These are phyloP conservation scores for Tolypocladium amazonense DNA, from an alignment of 2,329 filamentous ascomycete species.

Conservation along the genomic window DNA sequence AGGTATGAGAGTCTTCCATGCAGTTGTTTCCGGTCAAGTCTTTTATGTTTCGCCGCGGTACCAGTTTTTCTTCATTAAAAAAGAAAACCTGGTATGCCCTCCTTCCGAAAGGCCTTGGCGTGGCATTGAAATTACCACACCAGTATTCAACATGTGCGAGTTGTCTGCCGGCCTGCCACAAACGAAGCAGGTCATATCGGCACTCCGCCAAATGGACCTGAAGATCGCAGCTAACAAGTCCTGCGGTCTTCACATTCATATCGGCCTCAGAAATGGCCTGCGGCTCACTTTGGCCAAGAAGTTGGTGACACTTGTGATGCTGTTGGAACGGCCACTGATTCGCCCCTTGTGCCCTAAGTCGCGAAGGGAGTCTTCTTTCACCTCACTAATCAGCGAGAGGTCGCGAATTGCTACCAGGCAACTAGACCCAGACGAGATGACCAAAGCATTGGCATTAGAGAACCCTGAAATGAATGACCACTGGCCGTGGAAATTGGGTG, in stretches of 20 bases:
- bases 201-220: slow-evolving; percentile 1
- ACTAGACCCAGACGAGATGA: background rate
- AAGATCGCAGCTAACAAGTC: slow-evolving; percentile 2
- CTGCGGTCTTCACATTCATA: slow-evolving; percentile 15
- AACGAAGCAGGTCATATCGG: slow-evolving; percentile 1
- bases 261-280: slow-evolving; percentile 12
- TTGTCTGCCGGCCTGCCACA: slow-evolving; percentile 6
- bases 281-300: slow-evolving; percentile 11
- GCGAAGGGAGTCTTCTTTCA: background rate
- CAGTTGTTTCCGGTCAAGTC: background rate
- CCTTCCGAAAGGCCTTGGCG: slow-evolving; percentile 1
- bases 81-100: slow-evolving; percentile 1
- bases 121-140: slow-evolving; percentile 10
- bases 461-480: background rate
- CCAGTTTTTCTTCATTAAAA: slow-evolving; percentile 7
- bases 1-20: background rate
- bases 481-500: background rate
- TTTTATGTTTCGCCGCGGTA: background rate
- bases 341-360: background rate
- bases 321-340: slow-evolving; percentile 10
- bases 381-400: background rate
- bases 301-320: slow-evolving; percentile 8
- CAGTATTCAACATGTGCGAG: slow-evolving; percentile 8
- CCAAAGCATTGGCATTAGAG: background rate
- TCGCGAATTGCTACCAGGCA: background rate